Base-by-base conservation (phyloP, 345 rosid genomes). In the Microcos paniculata region DNA sequence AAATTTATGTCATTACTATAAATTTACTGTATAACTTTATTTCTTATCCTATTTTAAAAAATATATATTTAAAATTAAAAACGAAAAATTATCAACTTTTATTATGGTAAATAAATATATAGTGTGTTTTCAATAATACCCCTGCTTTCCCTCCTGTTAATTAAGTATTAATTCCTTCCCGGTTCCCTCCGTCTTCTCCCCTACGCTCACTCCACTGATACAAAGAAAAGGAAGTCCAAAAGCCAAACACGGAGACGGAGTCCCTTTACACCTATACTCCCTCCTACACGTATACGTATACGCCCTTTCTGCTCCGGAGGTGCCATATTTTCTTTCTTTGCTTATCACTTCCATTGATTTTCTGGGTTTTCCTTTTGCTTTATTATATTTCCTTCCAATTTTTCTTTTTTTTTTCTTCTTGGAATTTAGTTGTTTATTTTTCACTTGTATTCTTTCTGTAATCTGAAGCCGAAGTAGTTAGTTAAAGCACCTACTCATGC, bases 261-360 rank as follows among this genome's bases (percentile, higher is more conserved):
- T 28, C 57, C 33, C 59, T 46, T 31, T 46, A n/a, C 3, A 42
- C 12, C 11, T 31, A 24, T 8, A 1, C n/a, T 0, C 1, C 23
- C 8, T 0, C 35, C 35, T 58, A 26, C 26, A 30, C 62, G 5
- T 56, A 4, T 28, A 56, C 4, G 4, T 57, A 33, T 55, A 30
- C 38, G 72, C 67, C 76, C 64, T 78, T 78, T 76, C 46, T 45
- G 51, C 21, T 2, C 19, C 6, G 26, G 26, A 73, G 73, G 77
- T 72, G 66, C 53, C 11, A 23, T 77, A 16, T 30, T 31, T 61
- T 30, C 21, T 61, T 8, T 11, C 4, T 5, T 61, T 30, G 5
- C 9, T 21, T 5, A 4, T 30, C 15, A 23, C 51, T 16, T 42
- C 10, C 45, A 4, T 1, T 42, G 1, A 42, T 42, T 51, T 48